Evolutionary conservation across 2,329 filamentous ascomycete species (phyloP).

Genomic region (Chalara sp.): DNA sequence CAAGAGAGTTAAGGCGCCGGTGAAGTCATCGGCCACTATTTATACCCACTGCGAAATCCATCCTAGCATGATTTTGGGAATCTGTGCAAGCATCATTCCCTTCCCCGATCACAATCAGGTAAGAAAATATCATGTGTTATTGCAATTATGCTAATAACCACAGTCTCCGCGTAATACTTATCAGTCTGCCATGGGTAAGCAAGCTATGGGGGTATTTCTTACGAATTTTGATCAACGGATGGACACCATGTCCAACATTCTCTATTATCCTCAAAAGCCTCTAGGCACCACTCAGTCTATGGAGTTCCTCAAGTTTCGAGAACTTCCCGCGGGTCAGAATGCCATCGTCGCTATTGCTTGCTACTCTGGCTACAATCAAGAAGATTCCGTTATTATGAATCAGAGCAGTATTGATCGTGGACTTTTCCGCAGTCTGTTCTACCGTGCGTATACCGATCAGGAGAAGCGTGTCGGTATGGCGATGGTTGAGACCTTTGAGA

Average conservation of each 20-base stretch:
- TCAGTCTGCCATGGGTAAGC: conserved; percentile 99
- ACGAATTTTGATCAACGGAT: conserved; percentile 96
- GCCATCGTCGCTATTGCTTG: conserved; percentile 96
- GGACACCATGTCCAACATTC: conserved; percentile 99
- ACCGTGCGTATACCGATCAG: conserved; percentile 92
- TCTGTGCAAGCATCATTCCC: conserved; percentile 98
- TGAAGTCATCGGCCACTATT: conserved; percentile 81
- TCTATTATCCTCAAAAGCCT: conserved; percentile 98
- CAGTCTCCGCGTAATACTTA: conserved; percentile 97
- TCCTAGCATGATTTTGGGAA: conserved; percentile 96
- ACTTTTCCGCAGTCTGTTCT: conserved; percentile 95
- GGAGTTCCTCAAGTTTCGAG: conserved; percentile 98
- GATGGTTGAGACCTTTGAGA: conserved; percentile 90
- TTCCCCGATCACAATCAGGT: conserved; percentile 98
- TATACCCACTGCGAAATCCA: conserved; percentile 99
- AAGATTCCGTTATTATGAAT: conserved; percentile 99
- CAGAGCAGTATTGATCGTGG: conserved; percentile 98
- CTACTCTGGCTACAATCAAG: conserved; percentile 98
- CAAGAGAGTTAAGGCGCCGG: conserved; percentile 78
- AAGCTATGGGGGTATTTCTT: conserved; percentile 98
- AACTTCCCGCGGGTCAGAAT: conserved; percentile 93
- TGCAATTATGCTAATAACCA: neutral
- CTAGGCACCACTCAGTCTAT: conserved; percentile 93
- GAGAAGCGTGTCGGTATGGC: conserved; percentile 95
- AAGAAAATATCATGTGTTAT: conserved; percentile 24